phyloP scores from a whole-genome alignment of 2,329 filamentous ascomycete genomes.

The Aspergillus quadricinctus region DNA sequence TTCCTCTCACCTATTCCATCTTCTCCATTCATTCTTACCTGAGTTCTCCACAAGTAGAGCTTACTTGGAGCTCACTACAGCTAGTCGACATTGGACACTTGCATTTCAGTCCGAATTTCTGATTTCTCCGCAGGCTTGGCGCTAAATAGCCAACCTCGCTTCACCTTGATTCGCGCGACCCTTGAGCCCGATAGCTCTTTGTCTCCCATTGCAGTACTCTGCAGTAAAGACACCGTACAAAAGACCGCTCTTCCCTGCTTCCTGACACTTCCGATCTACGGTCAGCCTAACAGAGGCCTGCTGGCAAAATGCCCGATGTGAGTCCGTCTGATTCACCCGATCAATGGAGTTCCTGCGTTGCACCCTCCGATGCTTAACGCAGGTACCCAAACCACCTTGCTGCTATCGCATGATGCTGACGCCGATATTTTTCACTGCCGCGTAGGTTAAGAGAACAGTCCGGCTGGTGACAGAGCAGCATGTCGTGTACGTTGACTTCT shows the following conservation, averaged over 20 bases:
- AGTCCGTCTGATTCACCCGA: constrained; percentile 12
- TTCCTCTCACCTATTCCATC: neutral
- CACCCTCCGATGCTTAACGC: constrained; percentile 2
- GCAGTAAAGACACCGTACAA: neutral
- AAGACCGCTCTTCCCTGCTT: neutral
- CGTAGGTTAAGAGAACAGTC: constrained; percentile 73
- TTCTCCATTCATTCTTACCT: neutral
- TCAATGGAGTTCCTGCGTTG: neutral
- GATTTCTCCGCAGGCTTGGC: neutral
- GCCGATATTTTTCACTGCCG: constrained; percentile 1
- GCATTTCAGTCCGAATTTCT: constrained; percentile 2
- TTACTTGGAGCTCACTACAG: neutral
- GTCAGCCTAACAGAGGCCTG: neutral
- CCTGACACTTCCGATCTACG: constrained; percentile 2
- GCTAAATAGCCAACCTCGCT: constrained; percentile 10
- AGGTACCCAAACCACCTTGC: neutral
- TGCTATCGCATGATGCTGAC: constrained; percentile 21
- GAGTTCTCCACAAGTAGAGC: neutral
- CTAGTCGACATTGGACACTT: neutral
- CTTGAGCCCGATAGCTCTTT: constrained; percentile 5
- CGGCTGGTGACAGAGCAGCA: constrained; percentile 91
- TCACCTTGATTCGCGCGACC: constrained; percentile 11
- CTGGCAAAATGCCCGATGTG: constrained; percentile 33
- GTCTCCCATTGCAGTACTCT: neutral
- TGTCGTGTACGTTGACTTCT: constrained; percentile 64